Base-by-base conservation (phyloP, 1,139 yeast genomes). In the Blastobotrys buckinghamii region DNA sequence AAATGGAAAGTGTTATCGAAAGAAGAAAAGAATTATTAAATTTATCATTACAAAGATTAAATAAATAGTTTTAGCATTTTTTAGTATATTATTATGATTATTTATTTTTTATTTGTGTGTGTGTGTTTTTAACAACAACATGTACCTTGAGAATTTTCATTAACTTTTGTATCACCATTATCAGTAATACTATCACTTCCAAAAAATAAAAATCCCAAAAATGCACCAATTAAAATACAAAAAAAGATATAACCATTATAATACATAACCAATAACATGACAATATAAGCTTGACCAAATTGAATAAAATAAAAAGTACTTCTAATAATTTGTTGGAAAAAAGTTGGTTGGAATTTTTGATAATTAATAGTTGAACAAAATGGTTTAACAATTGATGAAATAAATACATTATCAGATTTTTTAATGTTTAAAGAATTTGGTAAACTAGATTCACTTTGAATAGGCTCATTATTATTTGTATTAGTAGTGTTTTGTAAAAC, bases 241-340 rank as follows among this genome's bases (percentile, higher is more conserved):
- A 82, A 78, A 50, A 81, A 77, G 35, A 82, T 72, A 62, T 81
- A 82, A 17, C 88, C 88, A 58, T 82, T 82, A 67, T 79, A 82
- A 69, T 81, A 81, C 88, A 82, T 82, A 69, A 81, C 81, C 57
- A 82, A 67, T 67, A 82, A 72, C 85, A 82, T 82, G 57, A 82
- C 74, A 48, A 82, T 65, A 61, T 81, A 82, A 5, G 82, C 77
- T 16, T 77, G 73, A 1, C 83, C 83, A 77, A 83, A 79, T 61
- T 81, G 81, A 24, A 79, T 57, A 1, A 80, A 73, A 61, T 75
- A 82, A 39, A 81, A 60, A 2, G 69, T 46, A 0, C 77, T 66
- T 48, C 82, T 71, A 10, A 77, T 57, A 6, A 76, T 26, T 57
- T 81, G 87, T 55, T 79, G 80, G 10, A 66, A 41, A 1, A 75